phyloP scores from a whole-genome alignment of 2,329 filamentous ascomycete genomes.

The Helicocarpus griseus region DNA sequence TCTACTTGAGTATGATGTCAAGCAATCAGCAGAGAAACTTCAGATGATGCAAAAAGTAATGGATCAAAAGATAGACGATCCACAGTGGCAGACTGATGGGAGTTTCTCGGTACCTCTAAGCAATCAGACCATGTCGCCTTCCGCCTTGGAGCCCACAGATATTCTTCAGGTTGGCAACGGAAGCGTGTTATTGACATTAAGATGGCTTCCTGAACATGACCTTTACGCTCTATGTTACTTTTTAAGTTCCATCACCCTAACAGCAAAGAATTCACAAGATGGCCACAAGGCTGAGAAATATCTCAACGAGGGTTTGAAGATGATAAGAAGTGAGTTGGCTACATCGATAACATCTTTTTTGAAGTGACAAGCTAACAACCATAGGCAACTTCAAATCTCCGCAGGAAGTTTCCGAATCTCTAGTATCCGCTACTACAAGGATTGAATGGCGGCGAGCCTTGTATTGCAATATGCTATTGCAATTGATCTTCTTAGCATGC shows the following conservation, averaged over 20 bases:
- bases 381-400: slow-evolving; percentile 28
- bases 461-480: slow-evolving; percentile 59
- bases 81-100: slow-evolving; percentile 38
- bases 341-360: neutral
- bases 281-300: slow-evolving; percentile 47
- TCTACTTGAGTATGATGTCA: slow-evolving; percentile 44
- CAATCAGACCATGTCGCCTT: slow-evolving; percentile 26
- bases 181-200: slow-evolving; percentile 42
- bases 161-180: slow-evolving; percentile 35
- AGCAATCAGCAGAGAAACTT: slow-evolving; percentile 46
- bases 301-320: slow-evolving; percentile 47
- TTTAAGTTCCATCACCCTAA: slow-evolving; percentile 46
- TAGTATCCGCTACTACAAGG: slow-evolving; percentile 49
- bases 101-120: slow-evolving; percentile 39
- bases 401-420: slow-evolving; percentile 40
- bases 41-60: slow-evolving; percentile 45
- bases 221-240: slow-evolving; percentile 52
- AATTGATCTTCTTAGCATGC: slow-evolving; percentile 60
- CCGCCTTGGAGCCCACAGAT: slow-evolving; percentile 30
- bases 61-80: slow-evolving; percentile 38
- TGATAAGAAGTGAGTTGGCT: slow-evolving; percentile 33
- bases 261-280: slow-evolving; percentile 46
- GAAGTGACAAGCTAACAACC: slow-evolving; percentile 13
- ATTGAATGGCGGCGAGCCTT: slow-evolving; percentile 57
- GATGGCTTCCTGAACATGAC: slow-evolving; percentile 52